Base-by-base conservation (phyloP, 495 filamentous ascomycete species). In the Schizothecium vesticola region DNA sequence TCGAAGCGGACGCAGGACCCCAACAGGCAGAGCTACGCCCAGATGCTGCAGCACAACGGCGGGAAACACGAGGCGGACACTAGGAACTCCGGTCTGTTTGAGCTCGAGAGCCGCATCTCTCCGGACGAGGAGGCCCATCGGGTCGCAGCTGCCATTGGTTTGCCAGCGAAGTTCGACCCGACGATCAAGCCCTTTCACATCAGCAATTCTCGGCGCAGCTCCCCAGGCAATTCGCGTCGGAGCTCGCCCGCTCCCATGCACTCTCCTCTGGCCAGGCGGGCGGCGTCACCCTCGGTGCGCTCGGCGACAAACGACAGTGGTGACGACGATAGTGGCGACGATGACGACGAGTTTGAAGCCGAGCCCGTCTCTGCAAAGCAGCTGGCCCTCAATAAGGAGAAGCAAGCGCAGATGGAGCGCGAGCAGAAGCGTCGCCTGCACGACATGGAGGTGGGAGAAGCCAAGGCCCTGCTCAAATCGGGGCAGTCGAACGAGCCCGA, bases 1-100 rank as follows among this genome's bases (percentile, higher is more conserved):
- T 85, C 86, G 69, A 97, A 97, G 81, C 90, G 95, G 29, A 86
- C 87, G 16, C 86, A 88, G 58, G 92, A 98, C 69, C 92, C 93
- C 8, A 82, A 77, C 33, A 84, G 95, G 59, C 89, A 90, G 69
- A 90, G 87, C 64, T 99, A 99, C 79, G 86, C 88, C 55, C 86
- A 90, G 61, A 92, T 97, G 65, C 77, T 97, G 12, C 86, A 91
- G 29, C 86, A 87, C n/a, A 88, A 86, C 67, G 76, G 79, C 24
- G 82, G 79, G n/a, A 80, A 84, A 43, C 88, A 89, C 74, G 81
- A 86, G 72, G 82, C 80, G 70, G 72, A 86, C 73, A 74, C 79
- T 81, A 70, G 84, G 74, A 73, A 76, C 13, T 79, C 75, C 66
- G 81, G 76, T 63, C 71, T 79, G 5, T 84, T 83, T 67, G 82